Base-by-base conservation (phyloP, 495 filamentous ascomycete species). In the Ascodesmis nigricans region DNA sequence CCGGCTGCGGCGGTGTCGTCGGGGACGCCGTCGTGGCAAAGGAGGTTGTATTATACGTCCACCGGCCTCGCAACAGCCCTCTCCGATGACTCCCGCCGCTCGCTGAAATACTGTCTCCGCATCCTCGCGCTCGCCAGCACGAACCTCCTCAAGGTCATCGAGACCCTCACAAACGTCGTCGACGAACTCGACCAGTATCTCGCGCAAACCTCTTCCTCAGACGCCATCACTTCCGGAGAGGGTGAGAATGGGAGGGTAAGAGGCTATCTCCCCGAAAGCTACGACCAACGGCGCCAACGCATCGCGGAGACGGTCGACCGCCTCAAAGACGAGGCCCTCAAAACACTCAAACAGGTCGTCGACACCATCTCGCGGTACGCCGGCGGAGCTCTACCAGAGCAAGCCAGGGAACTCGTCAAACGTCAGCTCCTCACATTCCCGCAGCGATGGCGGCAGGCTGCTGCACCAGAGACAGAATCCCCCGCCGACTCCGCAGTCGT, bases 61-160 rank as follows among this genome's bases (percentile, higher is more conserved):
- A 83, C 77, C 0, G 80, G 78, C 0, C 60, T 93, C 2, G 74
- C 78, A 21, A 72, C 82, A 13, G 80, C 84, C 0, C 77, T 95
- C 64, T 82, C 71, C 45, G 77, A 90, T 14, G 73, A 80, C 45
- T 82, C 75, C 29, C 57, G 90, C 8, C 61, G 66, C 8, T 78
- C 68, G 38, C 58, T 95, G 17, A 74, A 73, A 45, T 78, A 73
- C 44, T 87, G 78, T 44, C 57, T 92, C 10, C 60, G 63, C 13
- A 73, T 74, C 61, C 59, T 92, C n/a, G 63, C 67, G 27, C 67
- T 69, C 63, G 74, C 75, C 2, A 90, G 83, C 42, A 66, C 64
- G 8, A 74, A 76, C 49, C 59, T 95, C 24, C 66, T 66, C 14
- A 66, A 68, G 32, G 58, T 76, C 0, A 71, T 87, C 31, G 54